Evolutionary conservation across 164 flowering plant species (phyloP).

Genomic region (Annona cherimola): DNA sequence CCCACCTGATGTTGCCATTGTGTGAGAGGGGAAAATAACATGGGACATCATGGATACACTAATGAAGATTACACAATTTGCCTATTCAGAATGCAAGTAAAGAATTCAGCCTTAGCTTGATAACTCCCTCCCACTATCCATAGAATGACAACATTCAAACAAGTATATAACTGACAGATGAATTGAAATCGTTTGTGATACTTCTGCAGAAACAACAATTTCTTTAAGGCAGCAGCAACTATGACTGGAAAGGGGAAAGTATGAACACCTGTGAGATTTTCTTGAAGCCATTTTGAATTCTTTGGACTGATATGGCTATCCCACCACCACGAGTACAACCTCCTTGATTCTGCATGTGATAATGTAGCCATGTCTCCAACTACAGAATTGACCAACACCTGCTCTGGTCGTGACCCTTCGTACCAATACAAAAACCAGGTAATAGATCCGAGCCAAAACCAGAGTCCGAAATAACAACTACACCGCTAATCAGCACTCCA

Average conservation of each 20-base stretch:
- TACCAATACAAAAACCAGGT: slow-evolving; percentile 10
- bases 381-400: slow-evolving; percentile 6
- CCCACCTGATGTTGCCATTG: too few relatives aligned
- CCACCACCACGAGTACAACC: slow-evolving; percentile 98
- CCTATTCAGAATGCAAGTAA: too few relatives aligned
- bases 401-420: slow-evolving; percentile 5
- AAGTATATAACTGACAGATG: too few relatives aligned
- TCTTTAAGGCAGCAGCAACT: background rate
- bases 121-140: too few relatives aligned
- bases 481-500: too few relatives aligned
- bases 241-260: background rate
- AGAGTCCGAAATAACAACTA: background rate
- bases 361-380: slow-evolving; percentile 48
- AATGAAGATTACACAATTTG: too few relatives aligned
- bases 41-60: too few relatives aligned
- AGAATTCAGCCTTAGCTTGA: too few relatives aligned
- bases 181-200: too few relatives aligned
- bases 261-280: slow-evolving; percentile 46
- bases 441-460: slow-evolving; percentile 11
- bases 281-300: slow-evolving; percentile 96
- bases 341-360: slow-evolving; percentile 36
- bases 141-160: too few relatives aligned
- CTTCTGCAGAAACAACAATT: background rate
- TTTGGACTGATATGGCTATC: slow-evolving; percentile 94
- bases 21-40: too few relatives aligned